Evolutionary conservation across 306 rosid genomes (phyloP), one percentile per base, ranked within the genome.

Genomic region (Corylus avellana): DNA sequence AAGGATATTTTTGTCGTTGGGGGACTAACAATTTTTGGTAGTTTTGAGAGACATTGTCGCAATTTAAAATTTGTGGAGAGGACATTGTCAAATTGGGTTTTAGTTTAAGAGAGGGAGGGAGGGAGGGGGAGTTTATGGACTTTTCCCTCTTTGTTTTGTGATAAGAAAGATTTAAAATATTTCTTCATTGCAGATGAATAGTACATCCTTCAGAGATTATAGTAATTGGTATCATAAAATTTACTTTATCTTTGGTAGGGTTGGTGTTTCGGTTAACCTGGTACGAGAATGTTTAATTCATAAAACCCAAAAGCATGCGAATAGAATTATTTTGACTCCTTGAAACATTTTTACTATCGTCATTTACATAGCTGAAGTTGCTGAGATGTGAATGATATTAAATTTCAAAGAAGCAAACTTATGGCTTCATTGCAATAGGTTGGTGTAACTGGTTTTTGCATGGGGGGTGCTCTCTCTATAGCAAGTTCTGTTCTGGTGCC

Each of bases 401-500:
- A 66, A 32, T 29, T 49, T 57, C 46, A 48, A 70, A 25, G 72
- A 84, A 74, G 5, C 66, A 58, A 25, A 42, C 72, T 8, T 70
- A 35, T 76, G 54, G 27, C 68, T 53, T 84, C 73, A 53, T 79
- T 76, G 54, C 70, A 68, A 70, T 85, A 93, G 99, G 96, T 81
- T 72, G 98, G 99, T 87, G 97, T 95, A 54, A 89, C 97, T 84
- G 99, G 99, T 82, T 95, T 85, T 80, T 95, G 99, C 78, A 93
- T 95, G 99, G 99, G 98, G 29, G 99, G 98, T 77, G 99, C 99
- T 66, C 99, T 95, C 29, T 84, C 99, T 39, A 90, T 95, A 82
- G 99, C 99, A 76, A 91, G 99, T 77, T 93, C 99, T 70, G 99
- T 93, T 42, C 86, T 95, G 88, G 87, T 90, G 47, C 90, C 97